Base-by-base conservation (phyloP, 495 filamentous ascomycete genomes). In the Penicillium bovifimosum region DNA sequence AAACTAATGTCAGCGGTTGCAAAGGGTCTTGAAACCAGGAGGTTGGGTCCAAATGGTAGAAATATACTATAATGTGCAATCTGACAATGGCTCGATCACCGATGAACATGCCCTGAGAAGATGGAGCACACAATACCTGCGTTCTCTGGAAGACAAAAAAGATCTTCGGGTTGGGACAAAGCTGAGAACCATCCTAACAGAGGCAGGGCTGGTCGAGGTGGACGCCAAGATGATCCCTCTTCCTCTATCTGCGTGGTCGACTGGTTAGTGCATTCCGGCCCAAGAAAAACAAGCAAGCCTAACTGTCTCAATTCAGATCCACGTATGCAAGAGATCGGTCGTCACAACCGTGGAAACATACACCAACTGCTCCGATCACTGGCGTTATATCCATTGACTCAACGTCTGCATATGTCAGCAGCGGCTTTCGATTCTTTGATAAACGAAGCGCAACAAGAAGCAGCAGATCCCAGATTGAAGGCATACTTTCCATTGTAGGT, bases 31-130 rank as follows among this genome's bases (percentile, higher is more conserved):
- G 42, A 86, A 78, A 54, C 80, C 78, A 32, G 81, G 86, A 20
- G 90, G 93, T 14, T 96, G 91, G 91, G 79, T 90, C 44, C 93
- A 98, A 64, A 85, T 96, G 80, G 79, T 87, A 24, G 93, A 98
- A 64, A 80, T 90, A 53, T 91, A 95, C 60, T 86, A 83, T 67
- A 91, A 88, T 55, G 82, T 88, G 27, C 92, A 96, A 63, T 96
- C 90, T 2, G 86, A 95, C 59, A 96, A 90, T 56, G 93, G 93
- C 24, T 84, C 81, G 7, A 77, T 96, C 54, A 86, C 80, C 10
- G 77, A 83, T 11, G 68, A 78, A 47, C 83, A 89, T 68, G 86
- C 87, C 2, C 67, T 95, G 55, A 77, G 83, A 41, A 77, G 83
- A 60, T 88, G 88, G 86, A 92, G 86, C 42, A 76, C 78, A 34